These are phyloP conservation scores for Wickerhamiella brachini DNA, from an alignment of 805 yeast species.

Conservation along the genomic window DNA sequence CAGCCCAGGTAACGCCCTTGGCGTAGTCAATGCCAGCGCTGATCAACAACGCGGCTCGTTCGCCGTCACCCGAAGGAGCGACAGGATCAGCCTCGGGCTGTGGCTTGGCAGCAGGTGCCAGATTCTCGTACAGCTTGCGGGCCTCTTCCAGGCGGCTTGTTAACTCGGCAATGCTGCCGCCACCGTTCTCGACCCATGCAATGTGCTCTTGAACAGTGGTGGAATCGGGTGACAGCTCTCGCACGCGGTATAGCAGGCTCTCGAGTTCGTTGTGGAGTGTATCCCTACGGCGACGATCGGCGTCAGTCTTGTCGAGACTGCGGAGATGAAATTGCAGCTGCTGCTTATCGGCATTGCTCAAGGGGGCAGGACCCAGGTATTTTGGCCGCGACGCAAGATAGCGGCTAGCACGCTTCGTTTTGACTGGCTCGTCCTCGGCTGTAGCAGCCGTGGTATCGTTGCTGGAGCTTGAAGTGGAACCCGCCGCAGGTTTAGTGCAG, in stretches of 20 bases:
- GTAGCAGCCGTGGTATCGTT: not conserved
- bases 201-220: slow-evolving; percentile 6
- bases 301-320: slow-evolving; percentile 41
- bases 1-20: not conserved
- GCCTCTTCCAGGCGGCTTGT: slow-evolving; percentile 10
- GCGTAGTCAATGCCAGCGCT: not conserved
- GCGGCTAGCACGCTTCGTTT: not conserved
- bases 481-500: slow-evolving; percentile 9
- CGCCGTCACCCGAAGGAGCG: not conserved
- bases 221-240: slow-evolving; percentile 27
- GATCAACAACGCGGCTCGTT: not conserved
- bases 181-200: slow-evolving; percentile 14
- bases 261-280: slow-evolving; percentile 58
- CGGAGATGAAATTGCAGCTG: slow-evolving; percentile 36
- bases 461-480: slow-evolving; percentile 4
- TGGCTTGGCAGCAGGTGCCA: slow-evolving; percentile 3
- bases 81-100: slow-evolving; percentile 1
- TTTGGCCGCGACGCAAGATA: slow-evolving; percentile 20
- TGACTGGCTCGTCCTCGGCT: not conserved
- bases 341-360: slow-evolving; percentile 35
- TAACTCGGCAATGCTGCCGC: slow-evolving; percentile 11
- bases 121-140: slow-evolving; percentile 2
- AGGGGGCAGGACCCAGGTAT: slow-evolving; percentile 34
- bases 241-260: slow-evolving; percentile 52
- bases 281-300: slow-evolving; percentile 38